Base-by-base conservation (phyloP, 73 alveolate species). In the Diophrys appendiculata region DNA sequence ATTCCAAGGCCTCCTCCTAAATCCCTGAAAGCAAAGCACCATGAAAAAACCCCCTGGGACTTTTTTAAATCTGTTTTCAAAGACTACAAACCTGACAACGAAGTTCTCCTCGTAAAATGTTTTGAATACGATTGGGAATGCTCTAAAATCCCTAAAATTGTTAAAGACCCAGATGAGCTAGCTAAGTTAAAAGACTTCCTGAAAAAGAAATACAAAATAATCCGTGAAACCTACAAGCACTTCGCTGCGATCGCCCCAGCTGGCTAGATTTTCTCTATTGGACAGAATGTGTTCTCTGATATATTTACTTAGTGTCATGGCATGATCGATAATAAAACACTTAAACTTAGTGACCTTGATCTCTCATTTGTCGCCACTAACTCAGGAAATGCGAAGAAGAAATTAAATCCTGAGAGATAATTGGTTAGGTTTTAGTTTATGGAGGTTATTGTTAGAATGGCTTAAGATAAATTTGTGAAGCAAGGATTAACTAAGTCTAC, bases 91-190 rank as follows among this genome's bases (percentile, higher is more conserved):
- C 90, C 89, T 2, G 97, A 94, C 54, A 92, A 75, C 14, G 92
- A 83, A 18, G 94, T 65, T 2, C 68, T 92, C 25, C 83, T 89
- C 31, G 86, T 81, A 43, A 90, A 87, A 30, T 94, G 98, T 76
- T 94, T 94, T 79, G 98, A 94, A 54, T 78, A 65, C 67, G 98
- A 94, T 69, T 94, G 94, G 91, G 75, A 82, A 13, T 55, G 84
- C 35, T 81, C 95, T 1, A 94, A 86, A 67, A 86, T 86, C 14
- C 80, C 85, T 23, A 86, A 86, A 33, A 54, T 86, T 11, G 55
- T 86, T 33, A 86, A 86, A 34, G 78, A 73, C 28, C 72, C 71
- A 25, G 87, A 72, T 1, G 89, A 86, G 33, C 32, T 79, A 2
- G 64, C 13, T 23, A 68, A 72, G 33, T 32, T 86, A 30, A 78